Evolutionary conservation across 2,329 filamentous ascomycete species (phyloP).

Genomic region (Ascochyta koolunga): DNA sequence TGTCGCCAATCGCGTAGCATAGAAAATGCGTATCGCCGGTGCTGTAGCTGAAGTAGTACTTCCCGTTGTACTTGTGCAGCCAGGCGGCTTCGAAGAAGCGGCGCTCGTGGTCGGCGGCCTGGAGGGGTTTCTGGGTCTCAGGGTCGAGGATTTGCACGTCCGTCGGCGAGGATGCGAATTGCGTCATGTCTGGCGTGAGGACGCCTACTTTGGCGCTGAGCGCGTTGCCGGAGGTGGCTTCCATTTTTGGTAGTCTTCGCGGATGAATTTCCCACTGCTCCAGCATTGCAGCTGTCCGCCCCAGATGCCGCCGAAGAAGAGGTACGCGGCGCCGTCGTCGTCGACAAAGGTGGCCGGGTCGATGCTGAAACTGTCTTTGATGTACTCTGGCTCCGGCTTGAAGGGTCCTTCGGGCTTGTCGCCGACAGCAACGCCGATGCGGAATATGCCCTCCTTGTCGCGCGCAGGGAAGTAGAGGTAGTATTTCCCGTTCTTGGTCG

Average conservation of each 20-base stretch:
- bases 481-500: constrained; percentile 71
- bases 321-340: constrained; percentile 66
- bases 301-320: constrained; percentile 83
- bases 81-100: constrained; percentile 83
- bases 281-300: constrained; percentile 83
- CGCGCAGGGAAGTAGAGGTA: constrained; percentile 80
- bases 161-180: constrained; percentile 61
- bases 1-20: constrained; percentile 69
- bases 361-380: constrained; percentile 75
- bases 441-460: constrained; percentile 72
- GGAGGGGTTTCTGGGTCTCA: constrained; percentile 62
- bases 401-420: constrained; percentile 73
- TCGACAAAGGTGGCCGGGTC: constrained; percentile 80
- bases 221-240: constrained; percentile 54
- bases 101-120: constrained; percentile 71
- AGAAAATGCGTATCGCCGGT: constrained; percentile 80
- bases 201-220: constrained; percentile 71
- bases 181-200: constrained; percentile 69
- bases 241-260: constrained; percentile 32
- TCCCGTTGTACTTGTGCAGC: constrained; percentile 74
- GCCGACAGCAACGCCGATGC: constrained; percentile 73
- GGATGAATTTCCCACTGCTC: constrained; percentile 65
- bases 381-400: constrained; percentile 66
- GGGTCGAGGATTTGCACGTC: constrained; percentile 68
- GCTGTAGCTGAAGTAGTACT: constrained; percentile 79